These are phyloP conservation scores for Hypoxylon sp. DNA, from an alignment of 2,329 filamentous ascomycete genomes.

Conservation along the genomic window DNA sequence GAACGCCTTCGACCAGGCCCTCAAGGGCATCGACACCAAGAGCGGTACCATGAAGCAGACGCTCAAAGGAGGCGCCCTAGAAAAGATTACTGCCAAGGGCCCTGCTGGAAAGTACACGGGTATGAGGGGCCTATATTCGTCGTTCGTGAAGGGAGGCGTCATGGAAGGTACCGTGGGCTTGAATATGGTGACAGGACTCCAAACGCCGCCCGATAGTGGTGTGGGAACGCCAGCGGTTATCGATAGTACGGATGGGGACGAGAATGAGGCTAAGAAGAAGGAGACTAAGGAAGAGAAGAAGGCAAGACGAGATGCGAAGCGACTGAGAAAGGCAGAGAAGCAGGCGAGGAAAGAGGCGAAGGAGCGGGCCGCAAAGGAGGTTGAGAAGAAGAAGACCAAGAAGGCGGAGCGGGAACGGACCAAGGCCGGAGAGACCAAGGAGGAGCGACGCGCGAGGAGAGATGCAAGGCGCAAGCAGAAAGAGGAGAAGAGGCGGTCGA, in stretches of 20 bases:
- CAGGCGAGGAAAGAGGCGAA: slow-evolving; percentile 48
- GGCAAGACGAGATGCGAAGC: slow-evolving; percentile 50
- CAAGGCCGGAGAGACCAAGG: slow-evolving; percentile 62
- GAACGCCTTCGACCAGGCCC: slow-evolving; percentile 90
- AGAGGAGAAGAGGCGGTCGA: slow-evolving; percentile 52
- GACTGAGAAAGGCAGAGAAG: slow-evolving; percentile 52
- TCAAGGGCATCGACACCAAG: slow-evolving; percentile 81
- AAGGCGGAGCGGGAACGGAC: slow-evolving; percentile 59
- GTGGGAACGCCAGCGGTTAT: slow-evolving; percentile 46
- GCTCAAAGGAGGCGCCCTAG: slow-evolving; percentile 64
- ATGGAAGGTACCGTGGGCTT: slow-evolving; percentile 77
- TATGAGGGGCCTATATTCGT: slow-evolving; percentile 79
- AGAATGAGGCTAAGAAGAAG: slow-evolving; percentile 58
- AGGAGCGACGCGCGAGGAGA: slow-evolving; percentile 61
- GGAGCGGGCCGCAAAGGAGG: slow-evolving; percentile 46
- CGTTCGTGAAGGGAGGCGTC: slow-evolving; percentile 86
- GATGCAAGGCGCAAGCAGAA: slow-evolving; percentile 61
- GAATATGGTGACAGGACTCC: slow-evolving; percentile 46
- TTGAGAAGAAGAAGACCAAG: slow-evolving; percentile 60
- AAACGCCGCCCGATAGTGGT: slow-evolving; percentile 54
- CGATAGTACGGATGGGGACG: slow-evolving; percentile 52
- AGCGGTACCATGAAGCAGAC: slow-evolving; percentile 71
- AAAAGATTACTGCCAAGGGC: slow-evolving; percentile 67
- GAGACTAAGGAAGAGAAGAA: slow-evolving; percentile 51
- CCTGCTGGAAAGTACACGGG: slow-evolving; percentile 70